Percentiles rank a stretch among this genome's conserved stretches.
These are phyloP conservation scores for Trametes sanguinea DNA, from an alignment of 768 basidiomycete genomes.

Conservation along the genomic window DNA sequence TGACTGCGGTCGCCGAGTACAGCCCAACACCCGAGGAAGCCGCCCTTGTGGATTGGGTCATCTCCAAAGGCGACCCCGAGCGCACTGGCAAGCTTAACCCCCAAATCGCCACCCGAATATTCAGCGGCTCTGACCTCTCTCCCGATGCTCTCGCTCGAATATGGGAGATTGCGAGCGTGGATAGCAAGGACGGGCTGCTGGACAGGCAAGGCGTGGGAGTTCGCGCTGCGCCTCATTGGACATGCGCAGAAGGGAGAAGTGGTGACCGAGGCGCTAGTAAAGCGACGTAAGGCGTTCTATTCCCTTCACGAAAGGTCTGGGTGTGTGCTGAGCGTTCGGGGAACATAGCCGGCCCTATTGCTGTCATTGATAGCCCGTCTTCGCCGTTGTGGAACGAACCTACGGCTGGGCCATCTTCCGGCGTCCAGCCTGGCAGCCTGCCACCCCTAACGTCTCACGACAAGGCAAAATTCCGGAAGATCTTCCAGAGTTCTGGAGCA, in stretches of 20 bases:
- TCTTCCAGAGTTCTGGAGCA: conserved; percentile 55
- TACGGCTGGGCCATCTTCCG: conserved; percentile 8
- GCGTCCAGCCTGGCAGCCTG: conserved; percentile 22
- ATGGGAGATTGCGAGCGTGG: conserved; percentile 65
- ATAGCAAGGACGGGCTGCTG: conserved; percentile 54
- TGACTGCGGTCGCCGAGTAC: conserved; percentile 16
- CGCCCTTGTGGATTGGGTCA: conserved; percentile 36
- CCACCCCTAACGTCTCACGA: conserved; percentile 54
- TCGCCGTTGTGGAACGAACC: conserved; percentile 8
- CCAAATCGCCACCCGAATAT: conserved; percentile 58
- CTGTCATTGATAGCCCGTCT: conserved; percentile 39
- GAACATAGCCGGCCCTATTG: conserved; percentile 39
- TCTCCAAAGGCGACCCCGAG: conserved; percentile 41
- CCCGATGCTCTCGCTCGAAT: conserved; percentile 57
- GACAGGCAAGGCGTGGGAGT: conserved; percentile 56
- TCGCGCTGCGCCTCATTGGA: conserved; percentile 63
- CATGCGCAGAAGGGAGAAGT: conserved; percentile 59
- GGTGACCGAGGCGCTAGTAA: conserved; percentile 43
- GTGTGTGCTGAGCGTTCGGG: background rate
- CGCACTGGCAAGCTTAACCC: conserved; percentile 48
- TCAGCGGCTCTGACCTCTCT: conserved; percentile 54
- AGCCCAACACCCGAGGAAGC: conserved; percentile 35
- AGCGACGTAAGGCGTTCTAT: conserved; percentile 42
- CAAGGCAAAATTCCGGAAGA: conserved; percentile 52
- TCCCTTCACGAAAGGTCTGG: too few species aligned